Conservation (phyloP, 2,329 filamentous ascomycete genomes). For the Aspergillus oerlinghausenensis region DNA sequence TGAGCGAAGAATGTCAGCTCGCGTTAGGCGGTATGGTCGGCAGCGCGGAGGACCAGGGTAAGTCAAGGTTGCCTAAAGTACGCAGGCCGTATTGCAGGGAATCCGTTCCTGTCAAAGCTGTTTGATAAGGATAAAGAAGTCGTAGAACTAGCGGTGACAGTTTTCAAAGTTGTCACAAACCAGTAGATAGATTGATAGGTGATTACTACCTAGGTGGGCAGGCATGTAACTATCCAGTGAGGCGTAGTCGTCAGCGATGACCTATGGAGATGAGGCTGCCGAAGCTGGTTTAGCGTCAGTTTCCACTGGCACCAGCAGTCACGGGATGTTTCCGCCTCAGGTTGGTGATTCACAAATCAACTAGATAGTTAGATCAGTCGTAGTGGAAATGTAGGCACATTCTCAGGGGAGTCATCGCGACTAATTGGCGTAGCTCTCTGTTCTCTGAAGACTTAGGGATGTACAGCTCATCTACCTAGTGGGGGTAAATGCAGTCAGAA, state of each 20-base stretch:
- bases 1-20: conserved; percentile 20
- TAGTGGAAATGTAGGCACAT: neutral
- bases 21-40: conserved; percentile 12
- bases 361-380: neutral
- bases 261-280: conserved; percentile 18
- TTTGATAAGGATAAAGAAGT: neutral
- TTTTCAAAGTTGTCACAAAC: conserved; percentile 3
- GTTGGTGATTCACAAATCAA: conserved; percentile 1
- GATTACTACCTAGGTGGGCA: neutral
- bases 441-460: neutral
- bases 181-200: conserved; percentile 2
- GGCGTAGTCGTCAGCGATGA: conserved; percentile 15
- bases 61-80: conserved; percentile 19
- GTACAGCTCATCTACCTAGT: neutral
- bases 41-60: conserved; percentile 3
- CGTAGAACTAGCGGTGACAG: neutral
- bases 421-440: neutral
- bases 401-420: neutral
- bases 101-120: neutral
- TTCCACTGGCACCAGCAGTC: conserved; percentile 16
- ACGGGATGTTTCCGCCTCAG: conserved; percentile 22
- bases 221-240: conserved; percentile 19
- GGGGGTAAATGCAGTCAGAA: neutral
- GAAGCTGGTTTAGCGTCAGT: conserved; percentile 21
- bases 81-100: conserved; percentile 7